Conservation (phyloP, 2,329 filamentous ascomycete genomes). For the Incumbomyces delicatus region DNA sequence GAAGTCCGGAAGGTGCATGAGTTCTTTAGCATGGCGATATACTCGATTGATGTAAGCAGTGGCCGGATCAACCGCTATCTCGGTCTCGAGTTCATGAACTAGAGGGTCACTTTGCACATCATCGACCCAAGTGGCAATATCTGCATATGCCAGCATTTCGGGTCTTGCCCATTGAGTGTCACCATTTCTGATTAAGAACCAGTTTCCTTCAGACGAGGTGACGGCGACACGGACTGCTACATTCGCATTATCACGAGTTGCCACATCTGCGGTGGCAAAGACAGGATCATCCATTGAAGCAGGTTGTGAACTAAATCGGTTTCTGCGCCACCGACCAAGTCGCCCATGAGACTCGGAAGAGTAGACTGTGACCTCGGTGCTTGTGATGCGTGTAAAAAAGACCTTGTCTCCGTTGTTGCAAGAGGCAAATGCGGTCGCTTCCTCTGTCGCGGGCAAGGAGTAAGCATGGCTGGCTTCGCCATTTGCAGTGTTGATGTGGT, state of each 20-base stretch:
- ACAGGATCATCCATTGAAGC: slow-evolving; percentile 28
- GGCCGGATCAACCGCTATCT: slow-evolving; percentile 71
- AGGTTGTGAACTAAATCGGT: slow-evolving; percentile 23
- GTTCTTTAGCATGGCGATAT: slow-evolving; percentile 67
- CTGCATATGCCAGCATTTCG: slow-evolving; percentile 71
- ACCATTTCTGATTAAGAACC: slow-evolving; percentile 76
- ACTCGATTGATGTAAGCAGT: slow-evolving; percentile 82
- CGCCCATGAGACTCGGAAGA: slow-evolving; percentile 69
- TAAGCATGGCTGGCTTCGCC: slow-evolving; percentile 67
- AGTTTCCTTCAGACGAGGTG: slow-evolving; percentile 58
- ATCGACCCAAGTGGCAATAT: slow-evolving; percentile 72
- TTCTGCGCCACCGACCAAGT: slow-evolving; percentile 62
- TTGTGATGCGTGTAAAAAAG: slow-evolving; percentile 76
- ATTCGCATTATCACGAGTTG: slow-evolving; percentile 56
- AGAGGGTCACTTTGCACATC: slow-evolving; percentile 63
- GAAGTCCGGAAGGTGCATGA: slow-evolving; percentile 66
- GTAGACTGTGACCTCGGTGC: slow-evolving; percentile 61
- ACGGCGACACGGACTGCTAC: slow-evolving; percentile 72
- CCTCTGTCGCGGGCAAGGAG: slow-evolving; percentile 60
- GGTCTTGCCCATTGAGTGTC: slow-evolving; percentile 68
- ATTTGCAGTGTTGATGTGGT: slow-evolving; percentile 65
- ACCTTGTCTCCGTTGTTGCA: slow-evolving; percentile 71
- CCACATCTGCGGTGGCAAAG: slow-evolving; percentile 71
- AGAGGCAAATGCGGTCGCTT: slow-evolving; percentile 65
- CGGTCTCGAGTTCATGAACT: slow-evolving; percentile 70